A percentile compares a stretch with the other conserved stretches of the same genome.
phyloP scores from a whole-genome alignment of 2,329 filamentous ascomycete genomes.

The Biscogniauxia sp. region DNA sequence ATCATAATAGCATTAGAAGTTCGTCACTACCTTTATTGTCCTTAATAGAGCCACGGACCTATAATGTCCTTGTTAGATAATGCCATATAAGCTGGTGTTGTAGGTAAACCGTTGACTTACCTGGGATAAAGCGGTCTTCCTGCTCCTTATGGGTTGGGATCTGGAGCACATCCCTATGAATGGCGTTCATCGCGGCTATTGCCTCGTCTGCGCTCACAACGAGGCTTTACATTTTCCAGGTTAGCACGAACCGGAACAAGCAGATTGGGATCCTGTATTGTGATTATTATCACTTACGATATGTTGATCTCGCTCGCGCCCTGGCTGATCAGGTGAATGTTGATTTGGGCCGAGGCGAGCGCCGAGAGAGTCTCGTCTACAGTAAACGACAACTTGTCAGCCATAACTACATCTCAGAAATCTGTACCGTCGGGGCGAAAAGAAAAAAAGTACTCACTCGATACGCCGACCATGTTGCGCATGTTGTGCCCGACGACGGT shows the following conservation, averaged over 20 bases:
- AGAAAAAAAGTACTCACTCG: slow-evolving; percentile 21
- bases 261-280: too few relatives aligned
- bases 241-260: too few relatives aligned
- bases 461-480: slow-evolving; percentile 30
- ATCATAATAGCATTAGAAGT: too few relatives aligned
- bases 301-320: slow-evolving; percentile 32
- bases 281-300: slow-evolving; percentile 18
- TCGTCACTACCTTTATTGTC: neutral
- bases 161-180: slow-evolving; percentile 31
- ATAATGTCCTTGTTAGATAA: neutral
- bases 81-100: neutral
- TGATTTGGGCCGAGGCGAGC: slow-evolving; percentile 27
- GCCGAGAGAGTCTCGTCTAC: slow-evolving; percentile 29
- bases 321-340: slow-evolving; percentile 30
- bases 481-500: slow-evolving; percentile 32
- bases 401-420: neutral
- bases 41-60: slow-evolving; percentile 32
- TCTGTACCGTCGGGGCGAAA: neutral
- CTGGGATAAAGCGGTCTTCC: slow-evolving; percentile 26
- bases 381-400: slow-evolving; percentile 4
- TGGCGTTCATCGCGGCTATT: slow-evolving; percentile 28
- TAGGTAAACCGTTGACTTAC: slow-evolving; percentile 19
- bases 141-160: slow-evolving; percentile 28
- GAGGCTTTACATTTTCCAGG: slow-evolving; percentile 8
- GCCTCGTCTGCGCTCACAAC: slow-evolving; percentile 29